These are phyloP conservation scores for Diplogelasinospora grovesii DNA, from an alignment of 495 filamentous ascomycete genomes.

Conservation along the genomic window DNA sequence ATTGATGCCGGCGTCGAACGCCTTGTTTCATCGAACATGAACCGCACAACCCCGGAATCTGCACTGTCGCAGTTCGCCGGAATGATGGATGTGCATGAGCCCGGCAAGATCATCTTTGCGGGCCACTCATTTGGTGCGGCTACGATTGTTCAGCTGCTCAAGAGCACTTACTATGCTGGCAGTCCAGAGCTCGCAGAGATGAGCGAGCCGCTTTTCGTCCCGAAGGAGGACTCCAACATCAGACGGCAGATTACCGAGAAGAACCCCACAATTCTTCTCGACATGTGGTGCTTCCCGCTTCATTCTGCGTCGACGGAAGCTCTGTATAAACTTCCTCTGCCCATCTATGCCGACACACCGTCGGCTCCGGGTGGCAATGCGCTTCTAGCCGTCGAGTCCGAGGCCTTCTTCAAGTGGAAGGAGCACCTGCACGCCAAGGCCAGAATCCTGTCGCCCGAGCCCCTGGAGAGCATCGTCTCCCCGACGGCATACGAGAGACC, in stretches of 20 bases:
- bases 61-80: constrained; percentile 46
- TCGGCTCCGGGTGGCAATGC: constrained; percentile 38
- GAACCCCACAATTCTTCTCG: constrained; percentile 57
- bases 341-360: constrained; percentile 44
- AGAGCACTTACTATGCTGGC: constrained; percentile 57
- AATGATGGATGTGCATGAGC: constrained; percentile 56
- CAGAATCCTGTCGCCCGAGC: constrained; percentile 45
- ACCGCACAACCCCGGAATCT: constrained; percentile 31
- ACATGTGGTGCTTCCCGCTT: constrained; percentile 69
- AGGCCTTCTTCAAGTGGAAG: constrained; percentile 66
- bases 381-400: constrained; percentile 58
- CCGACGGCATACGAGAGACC: constrained; percentile 18
- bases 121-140: constrained; percentile 75
- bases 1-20: constrained; percentile 47
- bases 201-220: constrained; percentile 41
- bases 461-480: constrained; percentile 24
- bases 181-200: constrained; percentile 23
- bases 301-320: constrained; percentile 44
- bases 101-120: constrained; percentile 61
- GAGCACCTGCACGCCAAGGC: constrained; percentile 56
- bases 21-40: constrained; percentile 34
- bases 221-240: constrained; percentile 41
- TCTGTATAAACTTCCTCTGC: constrained; percentile 60
- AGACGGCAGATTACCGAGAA: constrained; percentile 54
- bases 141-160: constrained; percentile 64